phyloP scores from a whole-genome alignment of 2,329 filamentous ascomycete species.

The Hansfordia pulvinata region DNA sequence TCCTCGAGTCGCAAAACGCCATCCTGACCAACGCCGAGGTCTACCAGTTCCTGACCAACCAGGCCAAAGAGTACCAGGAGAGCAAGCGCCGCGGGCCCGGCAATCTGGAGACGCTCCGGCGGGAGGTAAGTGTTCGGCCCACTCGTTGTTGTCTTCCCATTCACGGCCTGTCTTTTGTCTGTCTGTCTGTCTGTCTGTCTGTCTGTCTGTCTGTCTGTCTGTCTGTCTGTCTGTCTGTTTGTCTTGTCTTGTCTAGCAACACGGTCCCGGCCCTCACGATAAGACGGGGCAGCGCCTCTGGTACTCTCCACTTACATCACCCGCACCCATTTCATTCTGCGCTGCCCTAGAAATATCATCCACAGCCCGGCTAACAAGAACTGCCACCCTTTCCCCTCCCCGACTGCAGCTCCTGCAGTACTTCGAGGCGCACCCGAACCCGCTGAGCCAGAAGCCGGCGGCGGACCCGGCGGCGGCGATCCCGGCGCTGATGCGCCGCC shows the following conservation, averaged over 20 bases:
- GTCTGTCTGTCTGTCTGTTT: no score
- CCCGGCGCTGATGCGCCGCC: conserved; percentile 34
- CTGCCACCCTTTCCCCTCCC: conserved; percentile 3
- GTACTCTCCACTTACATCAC: background rate
- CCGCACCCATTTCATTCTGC: conserved; percentile 1
- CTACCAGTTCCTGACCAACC: conserved; percentile 47
- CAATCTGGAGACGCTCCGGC: conserved; percentile 47
- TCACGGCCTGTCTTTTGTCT: background rate
- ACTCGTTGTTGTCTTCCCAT: conserved; percentile 1
- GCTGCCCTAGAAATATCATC: conserved; percentile 1
- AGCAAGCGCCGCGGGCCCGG: conserved; percentile 36
- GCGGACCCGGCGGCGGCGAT: conserved; percentile 41
- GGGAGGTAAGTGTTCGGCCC: conserved; percentile 37
- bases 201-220: no score
- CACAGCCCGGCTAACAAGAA: conserved; percentile 2
- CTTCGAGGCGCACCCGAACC: conserved; percentile 38
- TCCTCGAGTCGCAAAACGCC: conserved; percentile 57
- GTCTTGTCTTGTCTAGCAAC: no score
- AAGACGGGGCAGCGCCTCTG: no score
- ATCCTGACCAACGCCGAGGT: conserved; percentile 64
- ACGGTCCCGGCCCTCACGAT: no score
- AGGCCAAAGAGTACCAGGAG: conserved; percentile 36
- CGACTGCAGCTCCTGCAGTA: conserved; percentile 42
- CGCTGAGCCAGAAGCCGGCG: conserved; percentile 38
- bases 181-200: no score